Conservation (phyloP, 495 filamentous ascomycete species). For the Barbatosphaeria neglecta region DNA sequence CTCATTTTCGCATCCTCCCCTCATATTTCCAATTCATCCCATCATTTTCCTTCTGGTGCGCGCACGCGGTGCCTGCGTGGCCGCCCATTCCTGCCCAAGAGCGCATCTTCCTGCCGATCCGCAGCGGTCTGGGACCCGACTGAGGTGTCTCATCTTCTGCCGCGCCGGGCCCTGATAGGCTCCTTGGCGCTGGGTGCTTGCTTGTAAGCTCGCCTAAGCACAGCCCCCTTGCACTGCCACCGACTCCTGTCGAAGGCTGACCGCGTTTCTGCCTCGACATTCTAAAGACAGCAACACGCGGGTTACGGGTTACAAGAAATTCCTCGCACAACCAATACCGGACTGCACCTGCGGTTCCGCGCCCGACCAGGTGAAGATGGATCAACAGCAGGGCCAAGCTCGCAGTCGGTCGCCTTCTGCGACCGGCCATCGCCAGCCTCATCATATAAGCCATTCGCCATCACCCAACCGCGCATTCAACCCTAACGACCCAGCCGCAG, state of each 20-base stretch:
- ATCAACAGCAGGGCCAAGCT: conserved; percentile 31
- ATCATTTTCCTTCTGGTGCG: too few relatives aligned
- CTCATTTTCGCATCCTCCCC: too few relatives aligned
- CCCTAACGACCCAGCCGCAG: conserved; percentile 18
- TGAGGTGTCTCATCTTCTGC: neutral
- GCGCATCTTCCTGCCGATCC: neutral
- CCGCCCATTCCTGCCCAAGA: neutral
- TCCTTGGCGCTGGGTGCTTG: conserved; percentile 1
- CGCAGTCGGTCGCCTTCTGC: conserved; percentile 37
- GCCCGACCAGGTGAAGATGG: conserved; percentile 18
- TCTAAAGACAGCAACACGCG: conserved; percentile 27
- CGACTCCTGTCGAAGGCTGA: conserved; percentile 21
- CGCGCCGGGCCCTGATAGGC: neutral
- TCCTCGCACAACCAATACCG: conserved; percentile 7
- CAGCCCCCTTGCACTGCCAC: conserved; percentile 26
- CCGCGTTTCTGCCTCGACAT: conserved; percentile 22
- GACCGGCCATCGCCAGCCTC: conserved; percentile 28
- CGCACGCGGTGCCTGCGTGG: too few relatives aligned
- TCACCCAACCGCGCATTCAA: conserved; percentile 34
- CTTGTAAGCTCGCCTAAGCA: conserved; percentile 15
- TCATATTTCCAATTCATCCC: too few relatives aligned
- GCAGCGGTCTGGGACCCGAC: neutral
- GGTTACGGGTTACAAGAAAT: conserved; percentile 5
- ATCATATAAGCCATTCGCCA: conserved; percentile 44
- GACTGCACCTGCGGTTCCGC: conserved; percentile 7